Percentiles rank a stretch among this genome's conserved stretches.
Conservation (phyloP, 1,284 basidiomycete genomes). For the Ustilago tritici region DNA sequence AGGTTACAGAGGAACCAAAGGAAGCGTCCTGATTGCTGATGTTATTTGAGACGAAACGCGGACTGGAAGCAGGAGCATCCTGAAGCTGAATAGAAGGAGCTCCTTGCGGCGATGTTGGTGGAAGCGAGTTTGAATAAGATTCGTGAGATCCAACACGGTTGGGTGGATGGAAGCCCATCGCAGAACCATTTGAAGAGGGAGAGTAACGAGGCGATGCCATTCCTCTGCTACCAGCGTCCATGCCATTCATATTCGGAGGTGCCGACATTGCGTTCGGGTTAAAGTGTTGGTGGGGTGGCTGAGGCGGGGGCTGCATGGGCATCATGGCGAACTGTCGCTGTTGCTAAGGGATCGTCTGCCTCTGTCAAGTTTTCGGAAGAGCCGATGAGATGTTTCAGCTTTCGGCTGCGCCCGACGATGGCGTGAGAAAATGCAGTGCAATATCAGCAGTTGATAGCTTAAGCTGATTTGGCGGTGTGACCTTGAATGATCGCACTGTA, state of each 20-base stretch:
- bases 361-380: background rate
- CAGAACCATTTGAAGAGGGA: constrained; percentile 4
- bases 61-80: constrained; percentile 31
- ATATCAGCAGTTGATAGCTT: background rate
- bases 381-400: background rate
- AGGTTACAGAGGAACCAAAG: constrained; percentile 24
- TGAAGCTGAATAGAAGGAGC: constrained; percentile 34
- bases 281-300: constrained; percentile 48
- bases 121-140: constrained; percentile 23
- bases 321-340: constrained; percentile 33
- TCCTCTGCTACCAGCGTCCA: background rate
- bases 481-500: too few species aligned
- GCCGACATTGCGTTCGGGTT: constrained; percentile 27
- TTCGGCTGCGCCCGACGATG: background rate
- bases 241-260: constrained; percentile 23
- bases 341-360: background rate
- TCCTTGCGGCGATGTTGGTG: constrained; percentile 18
- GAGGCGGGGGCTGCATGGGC: constrained; percentile 49
- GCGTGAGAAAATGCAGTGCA: background rate
- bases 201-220: constrained; percentile 11
- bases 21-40: constrained; percentile 25
- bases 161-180: constrained; percentile 35
- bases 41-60: constrained; percentile 16
- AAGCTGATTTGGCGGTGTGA: too few species aligned
- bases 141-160: constrained; percentile 20